Evolutionary conservation across 768 basidiomycete genomes (phyloP).

Genomic region (Obba rivulosa): DNA sequence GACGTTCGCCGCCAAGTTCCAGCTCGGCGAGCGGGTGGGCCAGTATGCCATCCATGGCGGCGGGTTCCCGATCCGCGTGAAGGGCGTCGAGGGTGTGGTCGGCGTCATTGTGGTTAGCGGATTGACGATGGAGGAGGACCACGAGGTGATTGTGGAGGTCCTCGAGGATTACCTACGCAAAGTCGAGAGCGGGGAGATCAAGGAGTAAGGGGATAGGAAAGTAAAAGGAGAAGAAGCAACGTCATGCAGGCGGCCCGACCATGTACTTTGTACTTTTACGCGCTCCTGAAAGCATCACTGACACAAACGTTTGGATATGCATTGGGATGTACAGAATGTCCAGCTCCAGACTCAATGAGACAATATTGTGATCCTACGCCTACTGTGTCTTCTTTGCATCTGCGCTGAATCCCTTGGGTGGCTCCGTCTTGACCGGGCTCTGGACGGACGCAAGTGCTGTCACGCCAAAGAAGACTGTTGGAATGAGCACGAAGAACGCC

Average conservation of each 20-base stretch:
- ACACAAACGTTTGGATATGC: too few relatives aligned
- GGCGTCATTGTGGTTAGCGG: conserved; percentile 18
- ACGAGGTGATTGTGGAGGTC: conserved; percentile 16
- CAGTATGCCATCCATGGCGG: conserved; percentile 19
- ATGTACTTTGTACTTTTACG: too few relatives aligned
- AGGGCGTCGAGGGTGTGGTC: conserved; percentile 15
- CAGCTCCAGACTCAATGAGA: not conserved
- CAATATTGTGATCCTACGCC: conserved; percentile 1
- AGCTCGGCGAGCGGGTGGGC: conserved; percentile 14
- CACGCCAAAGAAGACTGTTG: conserved; percentile 59
- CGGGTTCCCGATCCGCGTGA: conserved; percentile 16
- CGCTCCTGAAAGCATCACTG: too few relatives aligned
- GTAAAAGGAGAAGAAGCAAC: too few relatives aligned
- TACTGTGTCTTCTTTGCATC: conserved; percentile 76
- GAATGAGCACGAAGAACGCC: conserved; percentile 60
- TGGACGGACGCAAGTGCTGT: conserved; percentile 70
- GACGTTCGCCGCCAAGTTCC: conserved; percentile 15
- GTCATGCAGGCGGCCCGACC: too few relatives aligned
- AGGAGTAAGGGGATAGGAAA: conserved; percentile 1
- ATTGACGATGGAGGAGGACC: conserved; percentile 19
- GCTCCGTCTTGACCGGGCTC: conserved; percentile 56
- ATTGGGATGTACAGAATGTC: conserved; percentile 1
- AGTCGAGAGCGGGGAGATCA: conserved; percentile 5
- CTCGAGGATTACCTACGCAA: conserved; percentile 15
- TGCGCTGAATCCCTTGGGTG: conserved; percentile 61